Base-by-base conservation (phyloP, 371 early-diverging fungal species). In the Conidiobolus incongruus region DNA sequence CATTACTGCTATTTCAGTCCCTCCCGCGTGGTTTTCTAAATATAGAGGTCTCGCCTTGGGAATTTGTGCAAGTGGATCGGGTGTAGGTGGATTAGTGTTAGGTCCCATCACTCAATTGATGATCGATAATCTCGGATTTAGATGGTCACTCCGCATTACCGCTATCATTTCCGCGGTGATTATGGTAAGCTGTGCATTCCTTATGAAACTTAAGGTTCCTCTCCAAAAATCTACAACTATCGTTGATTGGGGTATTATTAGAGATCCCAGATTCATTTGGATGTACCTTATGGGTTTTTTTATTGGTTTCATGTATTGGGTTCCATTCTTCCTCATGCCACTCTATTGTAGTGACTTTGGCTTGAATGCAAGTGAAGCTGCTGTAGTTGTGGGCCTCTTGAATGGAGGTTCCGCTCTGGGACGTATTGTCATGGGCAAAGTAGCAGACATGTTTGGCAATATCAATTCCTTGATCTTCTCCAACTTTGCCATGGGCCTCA, bases 21-120 rank as follows among this genome's bases (percentile, higher is more conserved):
- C 69, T 0, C 45, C 65, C 0, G 68, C 72, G 41, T 77, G 71
- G 72, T 77, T 75, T 44, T 39, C 45, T 29, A 60, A 61, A 35
- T 40, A 57, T 17, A 60, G 75, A 12, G 71, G 71, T 0, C 41
- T 80, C 16, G 77, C 77, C 11, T 54, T 66, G 5, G 81, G 77
- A 7, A 51, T 80, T 20, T 73, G 65, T 26, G 62, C 68, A 11
- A 55, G 72, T 10, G 80, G 77, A 19, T 54, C 63, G 22, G 77
- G 77, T 0, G 43, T 74, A 12, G 79, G 79, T 29, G 75, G 75
- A 0, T 44, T 76, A 19, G 58, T 35, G 21, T 57, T 54, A 19
- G 50, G 51, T 4, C 53, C 52, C 16, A 47, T 49, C 6, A 51
- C 51, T 4, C 46, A 49, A 19, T 47, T 49, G 1, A 31, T 58